These are phyloP conservation scores for Termitomyces sp. DNA, from an alignment of 768 basidiomycete species.

Conservation along the genomic window DNA sequence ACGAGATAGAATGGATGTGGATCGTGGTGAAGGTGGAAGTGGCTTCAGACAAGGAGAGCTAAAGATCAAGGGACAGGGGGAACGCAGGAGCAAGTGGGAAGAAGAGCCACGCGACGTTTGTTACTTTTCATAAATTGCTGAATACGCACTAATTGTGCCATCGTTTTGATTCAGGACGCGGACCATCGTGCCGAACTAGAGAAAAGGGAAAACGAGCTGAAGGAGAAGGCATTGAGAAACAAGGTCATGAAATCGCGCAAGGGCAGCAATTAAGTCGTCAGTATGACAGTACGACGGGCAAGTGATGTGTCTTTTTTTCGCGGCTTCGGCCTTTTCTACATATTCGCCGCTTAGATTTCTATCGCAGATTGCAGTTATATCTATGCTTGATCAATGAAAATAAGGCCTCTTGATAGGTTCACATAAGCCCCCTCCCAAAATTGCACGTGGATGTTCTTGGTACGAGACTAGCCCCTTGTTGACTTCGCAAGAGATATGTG, in stretches of 20 bases:
- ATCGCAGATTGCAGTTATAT: conserved; percentile 14
- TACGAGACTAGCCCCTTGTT: background rate
- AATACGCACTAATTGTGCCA: conserved; percentile 1
- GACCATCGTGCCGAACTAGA: conserved; percentile 48
- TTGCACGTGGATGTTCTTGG: too few relatives aligned
- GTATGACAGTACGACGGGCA: conserved; percentile 5
- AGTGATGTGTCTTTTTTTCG: conserved; percentile 11
- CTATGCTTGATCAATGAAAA: conserved; percentile 11
- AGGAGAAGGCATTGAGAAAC: conserved; percentile 78
- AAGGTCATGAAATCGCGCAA: conserved; percentile 77
- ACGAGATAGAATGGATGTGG: conserved; percentile 34
- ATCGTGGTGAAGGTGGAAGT: conserved; percentile 20
- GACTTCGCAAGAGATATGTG: too few relatives aligned
- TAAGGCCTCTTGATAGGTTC: background rate
- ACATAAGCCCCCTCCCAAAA: too few relatives aligned
- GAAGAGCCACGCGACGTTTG: conserved; percentile 27
- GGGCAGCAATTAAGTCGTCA: conserved; percentile 21
- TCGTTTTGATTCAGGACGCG: conserved; percentile 17
- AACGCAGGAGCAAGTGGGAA: conserved; percentile 55
- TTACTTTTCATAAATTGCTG: conserved; percentile 17
- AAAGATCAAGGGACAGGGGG: conserved; percentile 75
- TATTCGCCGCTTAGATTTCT: conserved; percentile 17
- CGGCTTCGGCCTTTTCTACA: conserved; percentile 5
- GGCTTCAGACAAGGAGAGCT: conserved; percentile 42
- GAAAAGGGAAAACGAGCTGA: conserved; percentile 73